Evolutionary conservation across 192 early-diverging fungal species (phyloP).

Genomic region (Backusella sp.): DNA sequence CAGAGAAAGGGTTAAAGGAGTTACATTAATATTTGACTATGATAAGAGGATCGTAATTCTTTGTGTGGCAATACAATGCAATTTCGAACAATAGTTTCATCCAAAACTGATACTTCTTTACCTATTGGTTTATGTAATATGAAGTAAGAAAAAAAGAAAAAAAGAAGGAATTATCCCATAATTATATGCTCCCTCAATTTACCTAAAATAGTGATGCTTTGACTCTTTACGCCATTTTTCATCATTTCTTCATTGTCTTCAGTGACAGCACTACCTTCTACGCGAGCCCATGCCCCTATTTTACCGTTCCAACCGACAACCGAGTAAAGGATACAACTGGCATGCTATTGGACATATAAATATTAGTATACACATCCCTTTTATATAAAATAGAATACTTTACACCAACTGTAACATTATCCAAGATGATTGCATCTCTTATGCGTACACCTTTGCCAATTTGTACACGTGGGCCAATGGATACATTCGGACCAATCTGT

Average conservation of each 20-base stretch:
- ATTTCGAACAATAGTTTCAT: constrained; percentile 93
- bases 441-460: constrained; percentile 93
- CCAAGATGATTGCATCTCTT: constrained; percentile 90
- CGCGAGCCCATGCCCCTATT: constrained; percentile 89
- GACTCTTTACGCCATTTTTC: constrained; percentile 85
- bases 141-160: background rate
- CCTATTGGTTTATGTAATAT: constrained; percentile 31
- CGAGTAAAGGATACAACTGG: constrained; percentile 81
- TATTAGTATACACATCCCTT: background rate
- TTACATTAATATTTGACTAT: constrained; percentile 95
- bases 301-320: constrained; percentile 94
- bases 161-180: background rate
- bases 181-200: background rate
- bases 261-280: constrained; percentile 80
- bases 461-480: constrained; percentile 84
- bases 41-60: constrained; percentile 83
- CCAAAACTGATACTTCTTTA: constrained; percentile 87
- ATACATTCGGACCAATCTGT: constrained; percentile 91
- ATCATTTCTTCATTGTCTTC: constrained; percentile 74
- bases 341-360: constrained; percentile 51
- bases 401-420: constrained; percentile 80
- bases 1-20: background rate
- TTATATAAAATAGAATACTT: background rate
- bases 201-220: constrained; percentile 89
- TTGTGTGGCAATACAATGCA: constrained; percentile 98